Evolutionary conservation across 768 basidiomycete genomes (phyloP), one percentile per base, ranked within the genome.

Genomic region (Multifurca ochricompacta): DNA sequence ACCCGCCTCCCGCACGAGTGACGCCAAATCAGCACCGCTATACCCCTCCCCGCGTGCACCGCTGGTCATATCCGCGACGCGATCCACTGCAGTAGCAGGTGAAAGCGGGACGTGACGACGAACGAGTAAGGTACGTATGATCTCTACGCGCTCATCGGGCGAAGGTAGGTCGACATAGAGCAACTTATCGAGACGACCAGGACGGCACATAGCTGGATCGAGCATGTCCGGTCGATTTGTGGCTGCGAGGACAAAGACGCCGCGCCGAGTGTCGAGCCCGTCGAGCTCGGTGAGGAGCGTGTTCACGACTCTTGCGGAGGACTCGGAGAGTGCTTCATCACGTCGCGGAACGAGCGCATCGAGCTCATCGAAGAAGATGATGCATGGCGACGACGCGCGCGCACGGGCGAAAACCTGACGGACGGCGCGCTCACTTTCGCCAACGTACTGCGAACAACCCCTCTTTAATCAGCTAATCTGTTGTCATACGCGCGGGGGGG

Each of bases 161-260:
- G 75, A 71, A 19, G 93, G 94, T 0, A 95, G 75, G 68, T 95
- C 93, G 63, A 96, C 91, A 63, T 93, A 97, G 39, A 96, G 76
- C 5, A 95, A 77, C 67, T 96, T 96, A 72, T 96, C 94, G 10
- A 97, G 78, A 9, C 94, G 80, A 0, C 94, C 93, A 0, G 94
- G 94, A n/a, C 93, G 87, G 49, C 91, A 90, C 92, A 95, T 94
- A 6, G 94, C 93, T 1, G 93, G 94, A 65, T 97, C 93, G 56
- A 96, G 93, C 84, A 95, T 95, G 71, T 97, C 92, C 1, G 93
- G 93, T 11, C 93, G 77, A 68, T 95, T 97, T 28, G 92, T 96
- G 7, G 94, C 94, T 0, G 87, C 93, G 54, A 96, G 91, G 39
- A 97, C 92, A 63, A 92, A 94, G 54, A 96, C 91, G 36, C 79